phyloP scores from a whole-genome alignment of 352 stramenopile genomes.

The Phytophthora sojae region DNA sequence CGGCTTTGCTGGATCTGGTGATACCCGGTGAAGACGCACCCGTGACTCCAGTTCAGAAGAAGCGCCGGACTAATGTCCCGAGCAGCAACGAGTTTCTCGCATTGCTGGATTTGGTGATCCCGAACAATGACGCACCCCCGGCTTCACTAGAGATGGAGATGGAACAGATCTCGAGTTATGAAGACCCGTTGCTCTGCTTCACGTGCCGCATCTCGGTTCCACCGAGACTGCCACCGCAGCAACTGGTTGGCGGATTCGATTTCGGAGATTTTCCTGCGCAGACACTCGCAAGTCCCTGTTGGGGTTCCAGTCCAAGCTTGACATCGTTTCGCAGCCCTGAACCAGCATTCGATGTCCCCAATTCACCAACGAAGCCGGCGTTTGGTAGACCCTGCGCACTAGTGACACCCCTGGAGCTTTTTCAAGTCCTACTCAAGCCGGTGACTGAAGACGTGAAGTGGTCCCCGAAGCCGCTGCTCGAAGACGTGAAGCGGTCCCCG shows the following conservation, averaged over 20 bases:
- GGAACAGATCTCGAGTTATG: background rate
- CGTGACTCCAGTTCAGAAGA: slow-evolving; percentile 11
- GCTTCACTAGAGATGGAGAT: slow-evolving; percentile 10
- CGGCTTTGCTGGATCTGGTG: slow-evolving; percentile 33
- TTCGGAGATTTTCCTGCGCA: background rate
- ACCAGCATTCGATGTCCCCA: background rate
- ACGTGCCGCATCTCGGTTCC: slow-evolving; percentile 2
- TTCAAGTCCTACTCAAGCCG: background rate
- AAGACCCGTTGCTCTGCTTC: background rate
- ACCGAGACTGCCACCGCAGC: background rate
- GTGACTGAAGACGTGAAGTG: too few relatives aligned
- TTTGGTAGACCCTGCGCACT: background rate
- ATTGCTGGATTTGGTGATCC: slow-evolving; percentile 39
- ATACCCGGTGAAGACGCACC: slow-evolving; percentile 19
- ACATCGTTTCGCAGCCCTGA: slow-evolving; percentile 5
- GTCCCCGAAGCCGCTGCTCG: background rate
- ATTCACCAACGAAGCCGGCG: background rate
- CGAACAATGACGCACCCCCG: slow-evolving; percentile 1
- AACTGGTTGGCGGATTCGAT: background rate
- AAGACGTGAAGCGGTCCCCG: background rate
- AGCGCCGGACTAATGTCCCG: slow-evolving; percentile 1
- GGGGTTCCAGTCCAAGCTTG: background rate
- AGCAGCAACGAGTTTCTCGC: slow-evolving; percentile 18
- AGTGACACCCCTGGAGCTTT: slow-evolving; percentile 5
- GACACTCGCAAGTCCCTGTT: background rate